phyloP scores from a whole-genome alignment of 352 stramenopile species.

The Pythium apleroticum region DNA sequence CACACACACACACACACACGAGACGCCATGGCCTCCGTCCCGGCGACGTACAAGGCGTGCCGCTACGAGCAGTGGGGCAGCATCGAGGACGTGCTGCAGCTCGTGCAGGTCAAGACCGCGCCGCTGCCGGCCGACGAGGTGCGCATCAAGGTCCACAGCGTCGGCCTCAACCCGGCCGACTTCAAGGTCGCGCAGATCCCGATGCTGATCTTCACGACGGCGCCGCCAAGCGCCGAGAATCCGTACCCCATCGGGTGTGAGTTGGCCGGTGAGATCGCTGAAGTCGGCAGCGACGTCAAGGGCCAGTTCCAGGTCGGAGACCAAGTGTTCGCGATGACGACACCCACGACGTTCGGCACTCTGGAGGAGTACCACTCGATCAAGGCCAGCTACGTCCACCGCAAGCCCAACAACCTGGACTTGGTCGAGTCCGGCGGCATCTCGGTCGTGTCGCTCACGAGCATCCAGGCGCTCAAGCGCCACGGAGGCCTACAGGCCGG shows the following conservation, averaged over 20 bases:
- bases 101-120: conserved; percentile 11
- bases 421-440: too few relatives aligned
- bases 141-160: conserved; percentile 34
- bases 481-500: too few relatives aligned
- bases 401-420: too few relatives aligned
- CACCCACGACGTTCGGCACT: too few relatives aligned
- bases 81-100: conserved; percentile 28
- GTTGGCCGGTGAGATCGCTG: conserved; percentile 33
- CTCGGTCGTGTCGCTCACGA: too few relatives aligned
- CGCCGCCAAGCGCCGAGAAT: conserved; percentile 22
- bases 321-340: not conserved
- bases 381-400: too few relatives aligned
- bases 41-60: conserved; percentile 27
- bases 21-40: conserved; percentile 1
- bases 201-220: too few relatives aligned
- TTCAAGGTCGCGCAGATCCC: conserved; percentile 16
- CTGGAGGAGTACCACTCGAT: too few relatives aligned
- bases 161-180: conserved; percentile 33
- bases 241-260: conserved; percentile 43
- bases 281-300: conserved; percentile 32
- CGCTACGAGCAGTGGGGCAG: conserved; percentile 33
- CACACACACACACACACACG: too few relatives aligned
- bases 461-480: too few relatives aligned
- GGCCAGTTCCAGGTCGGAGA: conserved; percentile 20
- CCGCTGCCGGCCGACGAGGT: conserved; percentile 29